Conservation (phyloP, 2,329 filamentous ascomycete species). For the Pyrenochaeta sp. region DNA sequence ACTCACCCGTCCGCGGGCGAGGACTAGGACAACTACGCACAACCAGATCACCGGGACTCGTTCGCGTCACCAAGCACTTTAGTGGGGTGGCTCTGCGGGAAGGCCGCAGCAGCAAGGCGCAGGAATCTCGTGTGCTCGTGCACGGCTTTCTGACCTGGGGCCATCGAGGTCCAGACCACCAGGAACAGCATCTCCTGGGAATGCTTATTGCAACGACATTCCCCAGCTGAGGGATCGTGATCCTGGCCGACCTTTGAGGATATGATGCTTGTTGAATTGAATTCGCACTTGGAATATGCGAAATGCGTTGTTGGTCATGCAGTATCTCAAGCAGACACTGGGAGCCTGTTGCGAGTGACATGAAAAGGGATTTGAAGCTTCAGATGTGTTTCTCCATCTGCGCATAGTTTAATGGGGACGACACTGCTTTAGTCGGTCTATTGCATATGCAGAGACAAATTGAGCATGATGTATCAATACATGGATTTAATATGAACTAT, state of each 20-base stretch:
- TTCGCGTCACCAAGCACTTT: conserved; percentile 32
- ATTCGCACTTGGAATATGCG: not conserved
- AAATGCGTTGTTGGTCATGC: not conserved
- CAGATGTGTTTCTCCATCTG: not conserved
- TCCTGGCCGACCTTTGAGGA: not conserved
- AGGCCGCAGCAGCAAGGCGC: conserved; percentile 25
- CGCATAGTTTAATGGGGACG: not conserved
- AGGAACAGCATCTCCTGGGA: conserved; percentile 27
- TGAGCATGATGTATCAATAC: not conserved
- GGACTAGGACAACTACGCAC: conserved; percentile 12
- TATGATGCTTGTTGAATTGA: not conserved
- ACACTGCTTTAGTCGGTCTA: not conserved
- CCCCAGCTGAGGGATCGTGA: conserved; percentile 3
- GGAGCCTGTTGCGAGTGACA: not conserved
- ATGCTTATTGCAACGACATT: conserved; percentile 50
- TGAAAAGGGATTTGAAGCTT: not conserved
- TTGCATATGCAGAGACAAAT: not conserved
- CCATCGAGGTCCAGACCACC: conserved; percentile 40
- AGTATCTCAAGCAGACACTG: not conserved
- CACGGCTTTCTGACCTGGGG: conserved; percentile 21
- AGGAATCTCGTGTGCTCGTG: conserved; percentile 27
- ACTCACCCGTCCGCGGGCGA: conserved; percentile 20
- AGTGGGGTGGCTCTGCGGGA: conserved; percentile 36
- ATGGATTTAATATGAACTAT: not conserved
- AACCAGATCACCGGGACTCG: conserved; percentile 23